Percentiles rank a stretch among this genome's conserved stretches.
Conservation (phyloP, 2,329 filamentous ascomycete genomes). For the Myotisia sp. region DNA sequence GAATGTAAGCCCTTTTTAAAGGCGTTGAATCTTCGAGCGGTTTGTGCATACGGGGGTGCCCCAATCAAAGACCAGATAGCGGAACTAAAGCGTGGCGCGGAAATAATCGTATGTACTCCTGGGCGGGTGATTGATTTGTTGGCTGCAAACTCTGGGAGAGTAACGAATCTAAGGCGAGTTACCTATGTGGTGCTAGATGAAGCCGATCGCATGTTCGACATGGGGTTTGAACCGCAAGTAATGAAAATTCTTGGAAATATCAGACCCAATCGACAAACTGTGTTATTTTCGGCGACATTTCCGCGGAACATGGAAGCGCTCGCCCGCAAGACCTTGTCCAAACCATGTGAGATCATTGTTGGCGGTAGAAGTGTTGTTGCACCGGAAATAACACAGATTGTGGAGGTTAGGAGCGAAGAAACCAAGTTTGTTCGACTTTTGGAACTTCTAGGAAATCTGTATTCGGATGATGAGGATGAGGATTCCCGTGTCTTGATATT, state of each 20-base stretch:
- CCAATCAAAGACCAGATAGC: slow-evolving; percentile 97
- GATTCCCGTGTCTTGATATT: slow-evolving; percentile 84
- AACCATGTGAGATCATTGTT: slow-evolving; percentile 81
- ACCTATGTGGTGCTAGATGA: slow-evolving; percentile 94
- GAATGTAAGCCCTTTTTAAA: slow-evolving; percentile 93
- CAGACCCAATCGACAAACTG: slow-evolving; percentile 81
- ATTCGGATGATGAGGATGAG: slow-evolving; percentile 58
- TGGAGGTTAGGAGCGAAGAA: slow-evolving; percentile 71
- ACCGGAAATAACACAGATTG: slow-evolving; percentile 70
- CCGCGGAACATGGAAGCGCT: slow-evolving; percentile 82
- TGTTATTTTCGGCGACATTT: slow-evolving; percentile 93
- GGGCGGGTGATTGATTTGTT: slow-evolving; percentile 92
- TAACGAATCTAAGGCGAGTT: slow-evolving; percentile 77
- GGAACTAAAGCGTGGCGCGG: slow-evolving; percentile 83
- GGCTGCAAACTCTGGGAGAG: slow-evolving; percentile 82
- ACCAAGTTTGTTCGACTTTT: slow-evolving; percentile 74
- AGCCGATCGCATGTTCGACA: slow-evolving; percentile 98
- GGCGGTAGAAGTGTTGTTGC: slow-evolving; percentile 63
- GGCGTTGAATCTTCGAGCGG: slow-evolving; percentile 66
- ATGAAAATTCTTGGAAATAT: slow-evolving; percentile 92
- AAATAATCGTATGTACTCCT: slow-evolving; percentile 89
- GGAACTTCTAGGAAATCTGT: slow-evolving; percentile 74
- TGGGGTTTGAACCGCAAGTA: slow-evolving; percentile 97
- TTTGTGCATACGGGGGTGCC: slow-evolving; percentile 87
- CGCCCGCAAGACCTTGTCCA: slow-evolving; percentile 73